Evolutionary conservation across 2,329 filamentous ascomycete genomes (phyloP).

Genomic region (Shiraia bambusicola): DNA sequence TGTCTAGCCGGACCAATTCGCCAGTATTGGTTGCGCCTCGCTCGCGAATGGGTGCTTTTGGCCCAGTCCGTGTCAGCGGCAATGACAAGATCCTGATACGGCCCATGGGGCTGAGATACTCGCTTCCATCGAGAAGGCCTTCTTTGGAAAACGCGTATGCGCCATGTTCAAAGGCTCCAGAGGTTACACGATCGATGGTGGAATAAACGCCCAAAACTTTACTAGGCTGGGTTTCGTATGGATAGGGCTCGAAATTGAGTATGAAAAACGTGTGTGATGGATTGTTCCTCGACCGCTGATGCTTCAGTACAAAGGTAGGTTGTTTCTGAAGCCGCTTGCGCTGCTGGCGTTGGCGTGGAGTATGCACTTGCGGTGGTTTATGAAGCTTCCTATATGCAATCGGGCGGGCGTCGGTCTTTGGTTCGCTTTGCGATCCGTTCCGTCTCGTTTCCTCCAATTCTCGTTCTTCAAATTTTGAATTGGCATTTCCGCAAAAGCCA

Average conservation of each 20-base stretch:
- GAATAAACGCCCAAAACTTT: slow-evolving; percentile 26
- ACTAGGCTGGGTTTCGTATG: slow-evolving; percentile 19
- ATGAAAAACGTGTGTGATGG: slow-evolving; percentile 7
- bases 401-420: slow-evolving; percentile 2
- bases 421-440: slow-evolving; percentile 10
- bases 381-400: slow-evolving; percentile 13
- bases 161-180: slow-evolving; percentile 20
- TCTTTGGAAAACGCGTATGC: slow-evolving; percentile 28
- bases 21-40: slow-evolving; percentile 4
- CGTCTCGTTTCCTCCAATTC: slow-evolving; percentile 8
- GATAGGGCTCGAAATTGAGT: slow-evolving; percentile 26
- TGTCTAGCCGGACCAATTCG: slow-evolving; percentile 19
- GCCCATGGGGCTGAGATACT: slow-evolving; percentile 23
- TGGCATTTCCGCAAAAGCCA: slow-evolving; percentile 13
- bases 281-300: neutral
- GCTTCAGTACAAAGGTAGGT: neutral
- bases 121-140: slow-evolving; percentile 23
- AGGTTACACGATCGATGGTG: slow-evolving; percentile 20
- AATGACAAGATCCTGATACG: slow-evolving; percentile 25
- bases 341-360: slow-evolving; percentile 7
- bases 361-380: slow-evolving; percentile 17
- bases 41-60: slow-evolving; percentile 11
- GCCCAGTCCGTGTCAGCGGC: slow-evolving; percentile 14
- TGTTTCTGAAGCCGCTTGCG: slow-evolving; percentile 17
- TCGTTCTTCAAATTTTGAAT: slow-evolving; percentile 14